phyloP scores from a whole-genome alignment of 2,329 filamentous ascomycete species.

The Exophiala sp. region DNA sequence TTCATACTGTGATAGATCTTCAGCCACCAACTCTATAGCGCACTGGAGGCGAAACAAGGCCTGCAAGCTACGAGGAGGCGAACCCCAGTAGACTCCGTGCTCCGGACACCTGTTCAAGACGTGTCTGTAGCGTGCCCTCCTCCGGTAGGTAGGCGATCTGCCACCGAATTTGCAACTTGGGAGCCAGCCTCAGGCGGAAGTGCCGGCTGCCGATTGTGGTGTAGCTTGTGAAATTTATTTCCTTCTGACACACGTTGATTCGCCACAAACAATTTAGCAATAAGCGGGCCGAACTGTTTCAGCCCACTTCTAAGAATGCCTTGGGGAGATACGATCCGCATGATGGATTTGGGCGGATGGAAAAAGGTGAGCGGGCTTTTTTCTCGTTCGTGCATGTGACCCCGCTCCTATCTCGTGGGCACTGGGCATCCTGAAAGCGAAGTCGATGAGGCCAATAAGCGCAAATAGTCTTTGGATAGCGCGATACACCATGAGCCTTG shows the following conservation, averaged over 20 bases:
- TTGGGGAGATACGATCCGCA: slow-evolving; percentile 14
- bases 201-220: slow-evolving; percentile 19
- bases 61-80: too few relatives aligned
- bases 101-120: too few relatives aligned
- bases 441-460: slow-evolving; percentile 21
- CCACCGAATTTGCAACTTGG: not conserved
- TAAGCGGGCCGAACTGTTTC: slow-evolving; percentile 21
- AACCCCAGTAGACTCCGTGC: too few relatives aligned
- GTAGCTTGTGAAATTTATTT: slow-evolving; percentile 20
- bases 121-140: too few relatives aligned
- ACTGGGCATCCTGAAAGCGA: slow-evolving; percentile 5
- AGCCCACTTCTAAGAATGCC: slow-evolving; percentile 5
- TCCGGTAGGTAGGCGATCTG: too few relatives aligned
- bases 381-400: slow-evolving; percentile 16
- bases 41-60: too few relatives aligned
- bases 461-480: slow-evolving; percentile 8
- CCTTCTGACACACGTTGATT: slow-evolving; percentile 14
- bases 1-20: not conserved
- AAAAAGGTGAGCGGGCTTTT: slow-evolving; percentile 5
- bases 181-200: slow-evolving; percentile 23
- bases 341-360: slow-evolving; percentile 9
- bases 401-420: slow-evolving; percentile 3
- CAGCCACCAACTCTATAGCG: not conserved
- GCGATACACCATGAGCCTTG: slow-evolving; percentile 12
- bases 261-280: slow-evolving; percentile 18